Evolutionary conservation across 2,329 filamentous ascomycete genomes (phyloP).

Genomic region (Huntiella abstrusa): DNA sequence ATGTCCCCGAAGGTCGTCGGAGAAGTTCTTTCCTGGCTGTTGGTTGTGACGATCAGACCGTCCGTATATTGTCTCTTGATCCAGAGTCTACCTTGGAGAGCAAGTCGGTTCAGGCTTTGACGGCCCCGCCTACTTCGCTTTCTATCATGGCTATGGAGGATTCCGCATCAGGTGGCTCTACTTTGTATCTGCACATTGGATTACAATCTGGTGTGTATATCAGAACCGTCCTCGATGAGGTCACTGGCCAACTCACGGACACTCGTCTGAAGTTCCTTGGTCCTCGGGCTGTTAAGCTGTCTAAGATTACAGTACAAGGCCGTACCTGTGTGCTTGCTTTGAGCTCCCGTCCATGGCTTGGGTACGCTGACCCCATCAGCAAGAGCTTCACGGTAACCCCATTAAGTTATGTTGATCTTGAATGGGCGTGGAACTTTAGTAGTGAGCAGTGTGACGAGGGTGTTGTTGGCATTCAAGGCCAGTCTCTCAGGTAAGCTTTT

Average conservation of each 20-base stretch:
- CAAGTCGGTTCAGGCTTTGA: constrained; percentile 85
- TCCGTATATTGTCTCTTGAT: constrained; percentile 77
- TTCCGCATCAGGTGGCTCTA: constrained; percentile 71
- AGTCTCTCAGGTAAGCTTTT: constrained; percentile 54
- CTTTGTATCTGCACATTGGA: constrained; percentile 88
- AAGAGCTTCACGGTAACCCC: constrained; percentile 85
- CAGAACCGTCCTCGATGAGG: constrained; percentile 81
- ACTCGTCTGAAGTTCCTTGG: constrained; percentile 89
- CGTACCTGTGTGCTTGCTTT: constrained; percentile 74
- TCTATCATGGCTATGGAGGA: constrained; percentile 93
- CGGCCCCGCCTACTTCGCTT: constrained; percentile 71
- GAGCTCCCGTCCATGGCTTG: constrained; percentile 89
- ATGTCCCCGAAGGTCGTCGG: constrained; percentile 75
- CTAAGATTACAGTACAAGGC: constrained; percentile 73
- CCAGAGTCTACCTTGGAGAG: constrained; percentile 80
- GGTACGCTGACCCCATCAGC: constrained; percentile 64
- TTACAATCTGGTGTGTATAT: constrained; percentile 92
- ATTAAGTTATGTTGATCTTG: constrained; percentile 68
- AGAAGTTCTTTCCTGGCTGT: constrained; percentile 89
- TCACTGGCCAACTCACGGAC: constrained; percentile 88
- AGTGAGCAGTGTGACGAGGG: constrained; percentile 87
- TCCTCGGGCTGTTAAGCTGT: constrained; percentile 73
- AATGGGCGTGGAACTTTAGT: constrained; percentile 93
- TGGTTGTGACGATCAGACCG: constrained; percentile 90
- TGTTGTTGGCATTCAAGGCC: constrained; percentile 81